Conservation (phyloP, 2,329 filamentous ascomycete genomes). For the Penicillium fuscoglaucum region DNA sequence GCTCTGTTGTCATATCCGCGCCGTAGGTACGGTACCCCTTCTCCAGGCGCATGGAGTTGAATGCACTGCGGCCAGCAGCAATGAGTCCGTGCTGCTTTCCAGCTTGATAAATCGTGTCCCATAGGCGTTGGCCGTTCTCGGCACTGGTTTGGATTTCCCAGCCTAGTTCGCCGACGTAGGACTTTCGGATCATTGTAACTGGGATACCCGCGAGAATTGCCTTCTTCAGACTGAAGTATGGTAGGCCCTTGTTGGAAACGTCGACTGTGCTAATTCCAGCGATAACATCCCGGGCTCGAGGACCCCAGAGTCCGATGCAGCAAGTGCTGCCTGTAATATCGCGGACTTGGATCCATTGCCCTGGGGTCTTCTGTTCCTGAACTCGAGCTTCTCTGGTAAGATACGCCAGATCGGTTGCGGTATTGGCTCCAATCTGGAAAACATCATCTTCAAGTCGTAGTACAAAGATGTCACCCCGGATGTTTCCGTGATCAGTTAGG, state of each 20-base stretch:
- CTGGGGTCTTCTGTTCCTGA: slow-evolving; percentile 42
- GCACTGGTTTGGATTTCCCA: slow-evolving; percentile 64
- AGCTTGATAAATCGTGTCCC: slow-evolving; percentile 59
- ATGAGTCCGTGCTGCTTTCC: slow-evolving; percentile 58
- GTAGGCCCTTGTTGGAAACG: slow-evolving; percentile 41
- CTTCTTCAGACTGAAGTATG: slow-evolving; percentile 53
- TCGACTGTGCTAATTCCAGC: slow-evolving; percentile 34
- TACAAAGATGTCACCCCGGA: slow-evolving; percentile 60
- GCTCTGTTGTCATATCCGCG: slow-evolving; percentile 60
- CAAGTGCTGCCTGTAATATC: slow-evolving; percentile 63
- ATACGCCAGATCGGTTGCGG: slow-evolving; percentile 56
- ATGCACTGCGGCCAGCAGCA: slow-evolving; percentile 59
- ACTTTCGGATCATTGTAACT: slow-evolving; percentile 57
- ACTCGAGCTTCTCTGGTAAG: slow-evolving; percentile 54
- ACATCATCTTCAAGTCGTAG: slow-evolving; percentile 51
- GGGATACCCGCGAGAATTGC: slow-evolving; percentile 57
- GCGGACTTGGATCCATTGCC: slow-evolving; percentile 52
- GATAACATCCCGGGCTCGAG: slow-evolving; percentile 55
- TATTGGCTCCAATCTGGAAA: slow-evolving; percentile 58
- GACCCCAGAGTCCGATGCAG: slow-evolving; percentile 64
- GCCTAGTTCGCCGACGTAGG: slow-evolving; percentile 61
- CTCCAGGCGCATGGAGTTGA: slow-evolving; percentile 60
- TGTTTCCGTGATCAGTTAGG: slow-evolving; percentile 54
- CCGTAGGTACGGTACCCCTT: slow-evolving; percentile 61
- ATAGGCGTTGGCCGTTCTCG: slow-evolving; percentile 58